A percentile compares a stretch with the other conserved stretches of the same genome.
Evolutionary conservation across 1,139 yeast species (phyloP).

Genomic region (Meyerozyma athensensis): DNA sequence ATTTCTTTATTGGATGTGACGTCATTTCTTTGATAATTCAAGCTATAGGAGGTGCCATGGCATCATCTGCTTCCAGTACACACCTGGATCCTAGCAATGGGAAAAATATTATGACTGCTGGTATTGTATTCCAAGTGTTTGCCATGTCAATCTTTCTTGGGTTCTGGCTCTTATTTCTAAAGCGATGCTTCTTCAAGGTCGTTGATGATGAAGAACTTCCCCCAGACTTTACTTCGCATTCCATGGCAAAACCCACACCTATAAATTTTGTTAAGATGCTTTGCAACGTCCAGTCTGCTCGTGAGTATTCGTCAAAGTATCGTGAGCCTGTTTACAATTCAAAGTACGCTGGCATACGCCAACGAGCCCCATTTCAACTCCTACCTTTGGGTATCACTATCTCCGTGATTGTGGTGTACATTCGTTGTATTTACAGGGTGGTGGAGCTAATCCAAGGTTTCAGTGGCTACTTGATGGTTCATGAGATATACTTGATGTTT

Average conservation of each 20-base stretch:
- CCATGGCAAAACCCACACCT: background rate
- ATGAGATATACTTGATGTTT: constrained; percentile 23
- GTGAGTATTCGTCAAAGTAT: background rate
- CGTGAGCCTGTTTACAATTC: constrained; percentile 13
- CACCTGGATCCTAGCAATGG: constrained; percentile 20
- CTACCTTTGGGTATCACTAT: constrained; percentile 21
- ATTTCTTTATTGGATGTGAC: constrained; percentile 34
- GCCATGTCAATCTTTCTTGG: constrained; percentile 31
- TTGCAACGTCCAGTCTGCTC: background rate
- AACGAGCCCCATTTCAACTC: constrained; percentile 16
- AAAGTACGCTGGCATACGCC: constrained; percentile 13
- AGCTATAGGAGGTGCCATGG: constrained; percentile 36
- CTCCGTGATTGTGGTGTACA: constrained; percentile 21
- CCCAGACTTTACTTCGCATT: background rate
- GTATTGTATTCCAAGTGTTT: constrained; percentile 34
- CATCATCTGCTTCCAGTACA: constrained; percentile 20
- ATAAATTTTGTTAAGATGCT: background rate
- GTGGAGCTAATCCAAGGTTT: constrained; percentile 30
- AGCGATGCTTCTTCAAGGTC: constrained; percentile 18
- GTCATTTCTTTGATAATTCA: constrained; percentile 28
- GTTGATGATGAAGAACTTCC: background rate
- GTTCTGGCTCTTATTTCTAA: constrained; percentile 24
- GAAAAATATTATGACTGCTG: constrained; percentile 33
- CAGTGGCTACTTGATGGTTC: constrained; percentile 30
- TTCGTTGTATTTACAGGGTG: constrained; percentile 29